Conservation (phyloP, 352 stramenopile genomes). For the Pythium dissimile region DNA sequence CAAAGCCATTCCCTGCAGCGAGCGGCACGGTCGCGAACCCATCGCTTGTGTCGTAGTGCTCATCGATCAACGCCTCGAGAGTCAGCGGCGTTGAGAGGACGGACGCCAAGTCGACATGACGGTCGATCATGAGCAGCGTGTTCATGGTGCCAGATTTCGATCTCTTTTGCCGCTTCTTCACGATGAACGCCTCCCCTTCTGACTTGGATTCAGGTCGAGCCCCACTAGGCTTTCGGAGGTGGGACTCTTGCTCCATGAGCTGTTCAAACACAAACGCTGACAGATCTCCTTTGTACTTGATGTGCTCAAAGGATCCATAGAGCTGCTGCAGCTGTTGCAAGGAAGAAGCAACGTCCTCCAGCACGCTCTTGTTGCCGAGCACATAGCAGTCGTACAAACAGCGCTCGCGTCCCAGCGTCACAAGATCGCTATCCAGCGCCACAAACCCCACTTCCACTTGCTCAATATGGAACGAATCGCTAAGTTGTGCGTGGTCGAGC, state of each 20-base stretch:
- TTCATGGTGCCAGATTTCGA: conserved; percentile 16
- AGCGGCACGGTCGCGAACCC: conserved; percentile 38
- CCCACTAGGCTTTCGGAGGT: too few relatives aligned
- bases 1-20: background rate
- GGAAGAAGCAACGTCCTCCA: conserved; percentile 46
- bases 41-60: conserved; percentile 59
- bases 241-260: conserved; percentile 38
- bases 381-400: conserved; percentile 55
- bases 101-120: conserved; percentile 63
- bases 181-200: background rate
- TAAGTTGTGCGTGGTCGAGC: conserved; percentile 30
- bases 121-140: conserved; percentile 72
- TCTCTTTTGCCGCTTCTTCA: conserved; percentile 1
- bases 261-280: conserved; percentile 64
- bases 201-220: background rate
- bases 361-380: conserved; percentile 37
- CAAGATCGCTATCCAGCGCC: conserved; percentile 51
- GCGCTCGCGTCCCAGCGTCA: conserved; percentile 52
- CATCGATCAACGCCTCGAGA: conserved; percentile 65
- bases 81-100: conserved; percentile 66
- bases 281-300: conserved; percentile 81
- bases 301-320: conserved; percentile 54
- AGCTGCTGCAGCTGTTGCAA: conserved; percentile 51
- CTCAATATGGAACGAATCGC: conserved; percentile 37
- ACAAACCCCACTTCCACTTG: conserved; percentile 51